Base-by-base conservation (phyloP, 2,329 filamentous ascomycete species). In the Exserohilum turcica region DNA sequence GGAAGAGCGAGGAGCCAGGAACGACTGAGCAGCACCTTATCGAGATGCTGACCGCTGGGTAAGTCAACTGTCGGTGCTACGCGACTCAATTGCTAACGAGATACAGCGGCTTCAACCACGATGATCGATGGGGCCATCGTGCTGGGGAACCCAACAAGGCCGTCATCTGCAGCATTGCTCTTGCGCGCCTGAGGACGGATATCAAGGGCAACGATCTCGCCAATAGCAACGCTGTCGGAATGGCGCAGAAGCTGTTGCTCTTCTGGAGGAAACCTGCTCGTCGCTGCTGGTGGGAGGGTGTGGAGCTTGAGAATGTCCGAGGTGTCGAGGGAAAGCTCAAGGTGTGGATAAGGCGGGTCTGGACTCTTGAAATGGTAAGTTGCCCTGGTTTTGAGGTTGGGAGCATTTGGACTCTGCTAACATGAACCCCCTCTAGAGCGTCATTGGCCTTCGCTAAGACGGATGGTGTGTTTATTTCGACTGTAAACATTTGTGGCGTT, bases 1-100 rank as follows among this genome's bases (percentile, higher is more conserved):
- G 94, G 75, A 91, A 93, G 73, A 97, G 93, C 67, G 92, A 99
- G 65, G 94, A 99, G 77, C 88, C 90, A 15, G 94, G 94, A 16
- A 97, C 93, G 15, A 99, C 94, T 0, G 94, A 99, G 77, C 94
- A 96, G 64, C 94, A 99, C 80, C 82, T 99, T 33, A 99, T 99
- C 68, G 94, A 99, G 80, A 99, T 99, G 94, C 78, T 99, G 76
- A 99, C 94, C 48, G 94, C 94, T 71, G 94, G 93, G 93, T 97
- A 82, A 78, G 88, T 19, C 24, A 6, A 2, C 12, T 32, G 24
- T 33, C 13, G 10, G 19, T 15, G 7, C 33, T 10, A 15, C 7
- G 6, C 9, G 15, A 12, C 9, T 15, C 15, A 24, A 9, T 13
- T 44, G 21, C 49, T 51, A 54, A 64, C 57, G 61, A 18, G 51